These are phyloP conservation scores for Tardiomyces digboiensis DNA, from an alignment of 1,139 yeast genomes.

Conservation along the genomic window DNA sequence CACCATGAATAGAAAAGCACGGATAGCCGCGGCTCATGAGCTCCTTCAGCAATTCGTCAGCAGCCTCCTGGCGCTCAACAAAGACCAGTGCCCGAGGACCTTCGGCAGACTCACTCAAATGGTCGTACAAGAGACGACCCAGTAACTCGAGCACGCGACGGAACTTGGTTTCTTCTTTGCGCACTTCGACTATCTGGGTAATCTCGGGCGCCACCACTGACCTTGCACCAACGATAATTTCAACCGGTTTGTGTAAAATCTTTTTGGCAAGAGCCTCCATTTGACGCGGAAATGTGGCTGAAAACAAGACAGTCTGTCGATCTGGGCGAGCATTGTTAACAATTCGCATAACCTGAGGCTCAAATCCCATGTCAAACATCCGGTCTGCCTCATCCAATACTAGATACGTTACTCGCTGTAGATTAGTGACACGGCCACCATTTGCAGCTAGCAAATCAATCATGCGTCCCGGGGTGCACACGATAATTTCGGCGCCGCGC, in stretches of 20 bases:
- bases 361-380: slow-evolving; percentile 96
- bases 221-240: slow-evolving; percentile 73
- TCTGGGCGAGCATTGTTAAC: slow-evolving; percentile 75
- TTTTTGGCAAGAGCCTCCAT: slow-evolving; percentile 68
- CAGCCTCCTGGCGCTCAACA: slow-evolving; percentile 78
- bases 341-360: slow-evolving; percentile 87
- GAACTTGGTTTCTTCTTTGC: slow-evolving; percentile 43
- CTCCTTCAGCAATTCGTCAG: slow-evolving; percentile 58
- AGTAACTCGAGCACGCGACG: slow-evolving; percentile 43
- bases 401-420: slow-evolving; percentile 63
- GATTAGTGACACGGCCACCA: slow-evolving; percentile 64
- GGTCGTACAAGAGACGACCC: slow-evolving; percentile 31
- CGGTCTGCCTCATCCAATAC: slow-evolving; percentile 97
- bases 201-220: slow-evolving; percentile 82
- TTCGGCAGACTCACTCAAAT: slow-evolving; percentile 13
- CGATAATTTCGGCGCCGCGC: slow-evolving; percentile 70
- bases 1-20: slow-evolving; percentile 75
- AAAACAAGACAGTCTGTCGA: slow-evolving; percentile 83
- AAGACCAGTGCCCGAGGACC: slow-evolving; percentile 59
- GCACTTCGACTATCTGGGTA: slow-evolving; percentile 56
- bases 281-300: slow-evolving; percentile 85
- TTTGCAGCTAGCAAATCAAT: slow-evolving; percentile 86
- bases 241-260: slow-evolving; percentile 53
- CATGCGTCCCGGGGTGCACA: slow-evolving; percentile 94
- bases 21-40: slow-evolving; percentile 52